Base-by-base conservation (phyloP, 2,329 filamentous ascomycete genomes). In the Aspergillus sclerotialis region DNA sequence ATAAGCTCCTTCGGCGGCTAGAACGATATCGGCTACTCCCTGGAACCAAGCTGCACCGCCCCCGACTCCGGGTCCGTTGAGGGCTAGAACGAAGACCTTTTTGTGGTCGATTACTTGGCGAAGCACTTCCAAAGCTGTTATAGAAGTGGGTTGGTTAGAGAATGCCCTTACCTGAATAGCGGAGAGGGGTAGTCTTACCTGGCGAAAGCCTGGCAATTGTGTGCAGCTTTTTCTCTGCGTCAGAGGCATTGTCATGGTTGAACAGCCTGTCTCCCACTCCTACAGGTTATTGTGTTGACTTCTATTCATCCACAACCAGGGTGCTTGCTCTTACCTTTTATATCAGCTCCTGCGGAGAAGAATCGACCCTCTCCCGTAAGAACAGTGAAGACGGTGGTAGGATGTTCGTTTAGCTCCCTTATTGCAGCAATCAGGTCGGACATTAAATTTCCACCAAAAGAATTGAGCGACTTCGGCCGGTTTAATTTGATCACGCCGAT, bases 401-500 rank as follows among this genome's bases (percentile, higher is more conserved):
- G 67, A 41, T 72, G 58, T 21, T 65, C 57, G 42, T 72, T 60
- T 4, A 72, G 54, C 23, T 63, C 57, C 37, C 67, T 52, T 2
- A 72, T 49, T 0, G 65, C 68, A 4, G 51, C 53, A 15, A 70
- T 61, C 6, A 57, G 57, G 30, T 71, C 66, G 4, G 53, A 28
- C 29, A 70, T 58, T 5, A 72, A 39, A 32, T 61, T 67, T 10
- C 65, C 67, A 24, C 67, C 65, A 32, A 72, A 70, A 1, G 68
- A 61, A 48, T 72, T 72, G 26, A 72, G 59, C 2, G 55, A 49
- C 44, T 66, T 65, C 8, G 69, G 68, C 3, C 69, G 63, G 49
- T 72, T 72, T 49, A 72, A 62, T 66, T 63, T 70, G 42, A 71
- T 68, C 8, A 63, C 62, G 0, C 67, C 67, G 38, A 70, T 68